phyloP scores from a whole-genome alignment of 495 filamentous ascomycete species.

The Monascus purpureus region DNA sequence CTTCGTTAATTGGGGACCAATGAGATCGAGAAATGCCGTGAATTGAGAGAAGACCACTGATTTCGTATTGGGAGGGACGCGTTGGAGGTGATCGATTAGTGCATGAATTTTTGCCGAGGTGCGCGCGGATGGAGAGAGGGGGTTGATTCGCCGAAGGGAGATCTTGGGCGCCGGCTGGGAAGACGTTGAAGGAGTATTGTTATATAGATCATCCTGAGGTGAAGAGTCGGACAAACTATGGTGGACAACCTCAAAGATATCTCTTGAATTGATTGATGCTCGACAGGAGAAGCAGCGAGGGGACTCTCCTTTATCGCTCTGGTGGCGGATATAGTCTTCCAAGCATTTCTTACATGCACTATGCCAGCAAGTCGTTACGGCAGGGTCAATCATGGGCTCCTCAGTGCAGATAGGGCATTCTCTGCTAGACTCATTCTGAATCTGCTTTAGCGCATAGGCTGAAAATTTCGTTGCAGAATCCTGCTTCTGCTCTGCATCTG shows the following conservation, averaged over 20 bases:
- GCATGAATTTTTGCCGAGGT: slow-evolving; percentile 75
- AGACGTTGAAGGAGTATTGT: slow-evolving; percentile 15
- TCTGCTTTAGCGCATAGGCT: slow-evolving; percentile 75
- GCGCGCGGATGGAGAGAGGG: slow-evolving; percentile 43
- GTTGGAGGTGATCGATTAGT: slow-evolving; percentile 58
- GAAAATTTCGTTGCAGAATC: slow-evolving; percentile 47
- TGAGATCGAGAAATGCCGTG: slow-evolving; percentile 87
- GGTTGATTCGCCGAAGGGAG: slow-evolving; percentile 65
- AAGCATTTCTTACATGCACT: slow-evolving; percentile 89
- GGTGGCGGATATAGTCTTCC: slow-evolving; percentile 73
- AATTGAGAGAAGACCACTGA: slow-evolving; percentile 94
- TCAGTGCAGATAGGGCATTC: slow-evolving; percentile 94
- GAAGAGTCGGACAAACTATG: slow-evolving; percentile 22
- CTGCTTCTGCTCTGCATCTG: slow-evolving; percentile 23
- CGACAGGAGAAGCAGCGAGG: slow-evolving; percentile 85
- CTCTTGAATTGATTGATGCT: slow-evolving; percentile 61
- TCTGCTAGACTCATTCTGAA: slow-evolving; percentile 70
- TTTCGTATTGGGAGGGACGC: slow-evolving; percentile 60
- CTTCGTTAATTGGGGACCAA: slow-evolving; percentile 58
- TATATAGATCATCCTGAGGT: slow-evolving; percentile 17
- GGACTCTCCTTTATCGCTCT: slow-evolving; percentile 56
- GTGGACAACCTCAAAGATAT: slow-evolving; percentile 80
- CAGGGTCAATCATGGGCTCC: slow-evolving; percentile 86
- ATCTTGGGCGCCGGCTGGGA: slow-evolving; percentile 44
- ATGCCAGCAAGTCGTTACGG: slow-evolving; percentile 94